Percentiles rank a stretch among this genome's conserved stretches.
phyloP scores from a whole-genome alignment of 208 protist species.

The Leptomonas pyrrhocoris region DNA sequence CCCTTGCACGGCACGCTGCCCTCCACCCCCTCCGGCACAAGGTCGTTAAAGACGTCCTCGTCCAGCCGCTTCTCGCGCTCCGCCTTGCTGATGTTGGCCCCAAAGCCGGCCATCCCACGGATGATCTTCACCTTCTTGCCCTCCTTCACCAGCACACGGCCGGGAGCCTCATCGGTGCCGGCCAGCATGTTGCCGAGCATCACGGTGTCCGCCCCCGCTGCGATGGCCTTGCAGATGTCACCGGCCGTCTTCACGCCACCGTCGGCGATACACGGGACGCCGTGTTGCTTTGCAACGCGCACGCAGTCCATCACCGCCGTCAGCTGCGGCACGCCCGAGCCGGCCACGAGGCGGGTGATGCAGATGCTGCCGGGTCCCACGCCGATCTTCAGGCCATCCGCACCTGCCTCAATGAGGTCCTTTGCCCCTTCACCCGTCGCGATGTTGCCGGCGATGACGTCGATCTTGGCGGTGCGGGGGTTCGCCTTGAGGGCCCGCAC shows the following conservation, averaged over 20 bases:
- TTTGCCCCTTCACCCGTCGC: conserved; percentile 76
- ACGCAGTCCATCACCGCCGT: conserved; percentile 80
- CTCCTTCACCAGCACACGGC: conserved; percentile 88
- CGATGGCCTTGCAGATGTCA: conserved; percentile 91
- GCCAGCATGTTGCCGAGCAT: conserved; percentile 93
- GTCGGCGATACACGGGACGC: conserved; percentile 90
- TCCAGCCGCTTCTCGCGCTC: conserved; percentile 82
- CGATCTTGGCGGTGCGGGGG: conserved; percentile 56
- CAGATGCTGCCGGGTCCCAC: conserved; percentile 90
- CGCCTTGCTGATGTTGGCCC: conserved; percentile 90
- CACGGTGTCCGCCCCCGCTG: conserved; percentile 83
- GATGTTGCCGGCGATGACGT: conserved; percentile 92
- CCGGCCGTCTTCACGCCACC: conserved; percentile 82
- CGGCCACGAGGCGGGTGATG: conserved; percentile 88
- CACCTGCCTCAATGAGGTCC: conserved; percentile 88
- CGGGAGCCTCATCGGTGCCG: conserved; percentile 89
- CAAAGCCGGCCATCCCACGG: conserved; percentile 91
- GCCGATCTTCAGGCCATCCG: conserved; percentile 91
- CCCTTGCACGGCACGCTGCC: conserved; percentile 88
- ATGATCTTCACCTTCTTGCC: conserved; percentile 93
- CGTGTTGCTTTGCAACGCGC: conserved; percentile 60
- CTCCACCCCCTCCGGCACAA: conserved; percentile 91
- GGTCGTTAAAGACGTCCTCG: conserved; percentile 86
- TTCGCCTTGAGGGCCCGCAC: conserved; percentile 74
- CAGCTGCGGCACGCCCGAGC: conserved; percentile 87